These are phyloP conservation scores for Exophiala calicioides DNA, from an alignment of 2,329 filamentous ascomycete genomes.

Conservation along the genomic window DNA sequence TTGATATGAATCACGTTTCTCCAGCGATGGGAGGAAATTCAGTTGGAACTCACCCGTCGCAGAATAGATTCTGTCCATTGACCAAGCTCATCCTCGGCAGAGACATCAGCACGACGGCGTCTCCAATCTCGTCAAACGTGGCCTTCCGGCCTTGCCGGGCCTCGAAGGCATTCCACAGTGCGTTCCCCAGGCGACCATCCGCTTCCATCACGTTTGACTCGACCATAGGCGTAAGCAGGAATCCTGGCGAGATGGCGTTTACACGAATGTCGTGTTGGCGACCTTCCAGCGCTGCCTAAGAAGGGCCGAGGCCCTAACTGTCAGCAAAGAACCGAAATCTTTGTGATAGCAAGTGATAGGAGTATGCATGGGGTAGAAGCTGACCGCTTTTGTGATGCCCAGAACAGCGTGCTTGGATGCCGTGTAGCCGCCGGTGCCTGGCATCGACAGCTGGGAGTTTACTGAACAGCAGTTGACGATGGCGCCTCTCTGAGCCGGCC, in stretches of 20 bases:
- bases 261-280: constrained; percentile 39
- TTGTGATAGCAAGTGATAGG: not conserved
- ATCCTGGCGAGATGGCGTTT: constrained; percentile 38
- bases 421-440: constrained; percentile 49
- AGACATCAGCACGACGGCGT: constrained; percentile 67
- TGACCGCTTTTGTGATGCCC: constrained; percentile 52
- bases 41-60: too few relatives aligned
- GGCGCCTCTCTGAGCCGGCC: constrained; percentile 28
- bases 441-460: constrained; percentile 43
- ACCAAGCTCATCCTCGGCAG: constrained; percentile 53
- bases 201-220: constrained; percentile 31
- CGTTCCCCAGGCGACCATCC: not conserved
- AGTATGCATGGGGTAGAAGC: not conserved
- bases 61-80: constrained; percentile 53
- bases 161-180: constrained; percentile 6
- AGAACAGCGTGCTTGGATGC: constrained; percentile 57
- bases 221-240: constrained; percentile 51
- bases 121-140: constrained; percentile 52
- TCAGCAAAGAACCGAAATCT: too few relatives aligned
- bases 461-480: constrained; percentile 50
- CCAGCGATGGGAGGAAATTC: too few relatives aligned
- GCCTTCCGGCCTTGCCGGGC: constrained; percentile 51
- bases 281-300: constrained; percentile 58
- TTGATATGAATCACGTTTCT: too few relatives aligned
- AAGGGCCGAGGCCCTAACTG: too few relatives aligned